A percentile compares a stretch with the other conserved stretches of the same genome.
phyloP scores from a whole-genome alignment of 176 grass and related monocot species.

The Metroxylon sagu region DNA sequence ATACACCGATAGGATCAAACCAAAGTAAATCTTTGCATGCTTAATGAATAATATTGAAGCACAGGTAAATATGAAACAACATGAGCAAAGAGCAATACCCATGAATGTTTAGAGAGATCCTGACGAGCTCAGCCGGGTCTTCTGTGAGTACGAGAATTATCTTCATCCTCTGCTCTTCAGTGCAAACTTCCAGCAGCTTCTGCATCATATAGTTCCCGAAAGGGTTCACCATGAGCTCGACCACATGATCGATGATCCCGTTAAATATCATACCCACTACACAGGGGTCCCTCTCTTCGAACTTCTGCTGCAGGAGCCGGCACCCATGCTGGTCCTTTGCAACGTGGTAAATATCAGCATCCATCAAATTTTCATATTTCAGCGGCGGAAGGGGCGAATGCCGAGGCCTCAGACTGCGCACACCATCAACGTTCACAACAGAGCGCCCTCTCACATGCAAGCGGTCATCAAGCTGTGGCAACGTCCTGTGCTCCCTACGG shows the following conservation, averaged over 20 bases:
- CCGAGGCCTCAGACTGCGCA: slow-evolving; percentile 21
- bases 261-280: slow-evolving; percentile 56
- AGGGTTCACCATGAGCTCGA: slow-evolving; percentile 57
- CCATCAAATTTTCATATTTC: slow-evolving; percentile 47
- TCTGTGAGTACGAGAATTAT: slow-evolving; percentile 37
- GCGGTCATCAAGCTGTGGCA: not conserved
- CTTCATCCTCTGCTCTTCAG: slow-evolving; percentile 53
- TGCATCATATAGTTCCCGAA: slow-evolving; percentile 90
- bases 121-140: slow-evolving; percentile 40
- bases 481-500: too few species aligned
- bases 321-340: slow-evolving; percentile 75
- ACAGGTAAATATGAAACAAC: too few species aligned
- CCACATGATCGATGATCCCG: slow-evolving; percentile 56
- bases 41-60: too few species aligned
- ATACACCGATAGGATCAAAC: not conserved
- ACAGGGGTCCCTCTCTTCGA: slow-evolving; percentile 44
- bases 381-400: slow-evolving; percentile 18
- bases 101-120: slow-evolving; percentile 58
- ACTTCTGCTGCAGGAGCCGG: slow-evolving; percentile 55
- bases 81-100: slow-evolving; percentile 48
- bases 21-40: too few species aligned
- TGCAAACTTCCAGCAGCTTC: slow-evolving; percentile 65
- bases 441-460: slow-evolving; percentile 3
- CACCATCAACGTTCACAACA: slow-evolving; percentile 14
- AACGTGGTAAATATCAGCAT: slow-evolving; percentile 50